These are phyloP conservation scores for Euryodendron excelsum DNA, from an alignment of 148 eudicot species.

Conservation along the genomic window DNA sequence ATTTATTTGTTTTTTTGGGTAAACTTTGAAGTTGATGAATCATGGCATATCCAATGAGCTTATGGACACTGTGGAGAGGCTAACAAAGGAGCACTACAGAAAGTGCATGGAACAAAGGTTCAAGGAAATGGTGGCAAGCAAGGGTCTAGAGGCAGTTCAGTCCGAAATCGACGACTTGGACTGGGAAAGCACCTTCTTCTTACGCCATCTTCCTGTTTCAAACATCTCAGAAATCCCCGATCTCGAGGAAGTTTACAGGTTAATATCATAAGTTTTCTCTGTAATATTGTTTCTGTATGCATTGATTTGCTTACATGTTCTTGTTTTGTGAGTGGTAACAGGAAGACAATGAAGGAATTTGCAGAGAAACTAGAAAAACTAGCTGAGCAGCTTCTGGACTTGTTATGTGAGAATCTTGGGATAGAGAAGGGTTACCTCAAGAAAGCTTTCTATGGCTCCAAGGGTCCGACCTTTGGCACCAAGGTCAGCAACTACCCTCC, in stretches of 20 bases:
- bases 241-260: slow-evolving; percentile 68
- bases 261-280: neutral
- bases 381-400: slow-evolving; percentile 66
- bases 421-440: slow-evolving; percentile 79
- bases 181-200: slow-evolving; percentile 90
- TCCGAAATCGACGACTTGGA: slow-evolving; percentile 65
- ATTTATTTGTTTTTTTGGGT: neutral
- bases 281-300: too few species aligned
- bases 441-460: slow-evolving; percentile 67
- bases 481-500: slow-evolving; percentile 95
- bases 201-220: slow-evolving; percentile 69
- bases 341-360: slow-evolving; percentile 81
- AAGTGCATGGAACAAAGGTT: slow-evolving; percentile 64
- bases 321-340: slow-evolving; percentile 15
- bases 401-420: slow-evolving; percentile 87
- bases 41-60: slow-evolving; percentile 52
- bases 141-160: slow-evolving; percentile 63
- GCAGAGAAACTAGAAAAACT: slow-evolving; percentile 63
- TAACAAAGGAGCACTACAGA: slow-evolving; percentile 67
- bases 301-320: neutral
- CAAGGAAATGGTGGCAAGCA: slow-evolving; percentile 72
- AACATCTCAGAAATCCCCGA: slow-evolving; percentile 73
- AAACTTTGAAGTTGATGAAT: slow-evolving; percentile 39
- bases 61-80: slow-evolving; percentile 62
- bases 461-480: slow-evolving; percentile 88